A percentile compares a stretch with the other conserved stretches of the same genome.
Conservation (phyloP, 2,329 filamentous ascomycete species). For the Apiospora malaysiana region DNA sequence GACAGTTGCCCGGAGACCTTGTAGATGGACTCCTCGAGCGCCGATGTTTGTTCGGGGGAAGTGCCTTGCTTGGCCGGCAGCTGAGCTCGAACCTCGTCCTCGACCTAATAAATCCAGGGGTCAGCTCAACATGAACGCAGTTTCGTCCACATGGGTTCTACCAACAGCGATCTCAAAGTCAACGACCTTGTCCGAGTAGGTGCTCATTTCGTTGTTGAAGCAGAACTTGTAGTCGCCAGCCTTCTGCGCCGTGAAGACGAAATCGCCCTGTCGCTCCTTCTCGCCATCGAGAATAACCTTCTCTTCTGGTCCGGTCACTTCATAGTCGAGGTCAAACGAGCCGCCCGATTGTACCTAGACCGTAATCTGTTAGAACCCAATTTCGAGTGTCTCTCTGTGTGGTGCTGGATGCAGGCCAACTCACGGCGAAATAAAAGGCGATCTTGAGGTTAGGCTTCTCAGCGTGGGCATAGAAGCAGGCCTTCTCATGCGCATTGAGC, state of each 20-base stretch:
- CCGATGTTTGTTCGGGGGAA: slow-evolving; percentile 84
- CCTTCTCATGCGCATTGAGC: slow-evolving; percentile 86
- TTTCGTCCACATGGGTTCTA: slow-evolving; percentile 26
- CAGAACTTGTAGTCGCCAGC: slow-evolving; percentile 94
- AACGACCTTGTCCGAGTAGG: slow-evolving; percentile 95
- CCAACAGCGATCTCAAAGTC: slow-evolving; percentile 96
- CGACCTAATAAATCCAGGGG: slow-evolving; percentile 64
- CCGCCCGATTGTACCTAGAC: slow-evolving; percentile 93
- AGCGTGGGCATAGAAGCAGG: slow-evolving; percentile 89
- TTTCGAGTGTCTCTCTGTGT: neutral
- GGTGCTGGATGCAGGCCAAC: slow-evolving; percentile 38
- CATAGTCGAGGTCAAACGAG: slow-evolving; percentile 95
- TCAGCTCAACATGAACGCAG: slow-evolving; percentile 36
- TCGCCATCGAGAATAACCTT: slow-evolving; percentile 83
- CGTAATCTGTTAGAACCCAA: neutral
- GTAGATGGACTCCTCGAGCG: slow-evolving; percentile 91
- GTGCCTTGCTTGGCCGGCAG: slow-evolving; percentile 90
- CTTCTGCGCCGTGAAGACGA: slow-evolving; percentile 92
- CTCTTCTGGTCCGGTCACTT: slow-evolving; percentile 80
- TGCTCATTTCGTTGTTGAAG: slow-evolving; percentile 98
- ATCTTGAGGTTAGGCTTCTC: slow-evolving; percentile 84
- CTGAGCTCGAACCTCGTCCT: slow-evolving; percentile 83
- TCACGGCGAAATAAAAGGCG: slow-evolving; percentile 97
- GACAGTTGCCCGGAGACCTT: slow-evolving; percentile 93
- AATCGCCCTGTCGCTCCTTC: slow-evolving; percentile 95